Evolutionary conservation across 257 asterid genomes (phyloP).

Genomic region (Misopates orontium): DNA sequence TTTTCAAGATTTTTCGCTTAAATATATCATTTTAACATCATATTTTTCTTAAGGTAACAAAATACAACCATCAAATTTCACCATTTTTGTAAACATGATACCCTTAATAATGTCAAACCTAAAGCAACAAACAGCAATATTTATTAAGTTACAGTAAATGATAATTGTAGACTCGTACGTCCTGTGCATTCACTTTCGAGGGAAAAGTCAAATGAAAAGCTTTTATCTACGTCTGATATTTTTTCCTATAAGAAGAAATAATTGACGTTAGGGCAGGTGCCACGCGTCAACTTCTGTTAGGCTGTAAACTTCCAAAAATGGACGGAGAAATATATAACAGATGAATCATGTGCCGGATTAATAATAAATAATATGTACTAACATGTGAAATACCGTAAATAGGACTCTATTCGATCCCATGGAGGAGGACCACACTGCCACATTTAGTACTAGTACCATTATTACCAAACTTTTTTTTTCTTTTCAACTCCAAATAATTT

Average conservation of each 20-base stretch:
- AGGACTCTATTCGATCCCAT: neutral
- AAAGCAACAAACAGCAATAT: neutral
- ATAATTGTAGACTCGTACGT: neutral
- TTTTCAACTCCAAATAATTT: neutral
- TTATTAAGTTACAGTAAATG: neutral
- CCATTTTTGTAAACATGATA: too few species aligned
- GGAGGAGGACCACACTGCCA: slow-evolving; percentile 32
- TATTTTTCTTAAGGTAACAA: too few species aligned
- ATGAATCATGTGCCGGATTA: slow-evolving; percentile 27
- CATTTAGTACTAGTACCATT: neutral
- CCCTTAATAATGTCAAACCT: neutral
- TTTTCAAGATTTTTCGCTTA: too few species aligned
- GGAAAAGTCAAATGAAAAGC: neutral
- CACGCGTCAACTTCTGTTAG: slow-evolving; percentile 29
- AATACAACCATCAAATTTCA: too few species aligned
- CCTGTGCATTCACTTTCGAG: neutral
- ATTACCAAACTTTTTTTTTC: neutral
- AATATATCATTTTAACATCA: too few species aligned
- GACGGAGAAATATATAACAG: slow-evolving; percentile 26
- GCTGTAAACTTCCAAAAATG: slow-evolving; percentile 28
- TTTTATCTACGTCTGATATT: neutral
- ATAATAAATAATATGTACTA: too few species aligned
- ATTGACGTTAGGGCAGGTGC: neutral
- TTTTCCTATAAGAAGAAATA: slow-evolving; percentile 12
- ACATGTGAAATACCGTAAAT: slow-evolving; percentile 32